Percentiles rank a stretch among this genome's conserved stretches.
Conservation (phyloP, 352 stramenopile genomes). For the Globisporangium emineosum region DNA sequence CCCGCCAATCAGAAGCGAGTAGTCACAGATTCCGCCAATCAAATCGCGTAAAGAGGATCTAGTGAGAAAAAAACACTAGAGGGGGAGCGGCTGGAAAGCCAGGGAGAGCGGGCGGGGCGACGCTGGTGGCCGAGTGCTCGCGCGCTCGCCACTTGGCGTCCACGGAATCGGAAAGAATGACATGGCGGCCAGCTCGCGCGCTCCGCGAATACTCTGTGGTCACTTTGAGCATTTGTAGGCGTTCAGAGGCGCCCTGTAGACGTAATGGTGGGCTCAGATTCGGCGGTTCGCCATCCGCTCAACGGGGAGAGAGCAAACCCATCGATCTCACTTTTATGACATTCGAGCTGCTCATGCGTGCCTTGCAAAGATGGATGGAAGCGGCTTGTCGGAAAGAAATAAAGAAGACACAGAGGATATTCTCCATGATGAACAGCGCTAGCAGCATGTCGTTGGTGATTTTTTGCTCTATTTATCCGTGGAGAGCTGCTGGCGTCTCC, state of each 20-base stretch:
- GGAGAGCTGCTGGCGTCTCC: not conserved
- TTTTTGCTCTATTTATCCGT: not conserved
- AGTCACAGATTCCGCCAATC: slow-evolving; percentile 1
- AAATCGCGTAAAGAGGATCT: not conserved
- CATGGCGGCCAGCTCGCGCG: not conserved
- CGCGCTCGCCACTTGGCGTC: not conserved
- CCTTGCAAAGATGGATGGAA: slow-evolving; percentile 2
- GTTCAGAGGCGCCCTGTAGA: not conserved
- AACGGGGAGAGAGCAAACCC: not conserved
- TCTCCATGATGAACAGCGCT: not conserved
- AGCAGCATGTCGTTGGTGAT: not conserved
- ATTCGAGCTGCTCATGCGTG: slow-evolving; percentile 1
- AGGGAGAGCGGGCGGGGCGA: not conserved
- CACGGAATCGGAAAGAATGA: slow-evolving; percentile 13
- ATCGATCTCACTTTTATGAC: slow-evolving; percentile 22
- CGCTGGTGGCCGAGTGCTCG: not conserved
- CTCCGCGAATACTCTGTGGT: not conserved
- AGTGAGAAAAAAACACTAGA: slow-evolving; percentile 5
- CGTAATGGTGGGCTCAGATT: not conserved
- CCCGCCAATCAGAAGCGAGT: not conserved
- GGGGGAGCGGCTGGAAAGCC: not conserved
- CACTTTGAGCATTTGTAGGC: not conserved
- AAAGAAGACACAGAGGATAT: slow-evolving; percentile 9
- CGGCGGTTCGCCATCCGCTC: not conserved
- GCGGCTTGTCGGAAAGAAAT: not conserved